Percentiles rank a stretch among this genome's conserved stretches.
phyloP scores from a whole-genome alignment of 371 early-diverging fungal genomes.

The Mucor indicus region DNA sequence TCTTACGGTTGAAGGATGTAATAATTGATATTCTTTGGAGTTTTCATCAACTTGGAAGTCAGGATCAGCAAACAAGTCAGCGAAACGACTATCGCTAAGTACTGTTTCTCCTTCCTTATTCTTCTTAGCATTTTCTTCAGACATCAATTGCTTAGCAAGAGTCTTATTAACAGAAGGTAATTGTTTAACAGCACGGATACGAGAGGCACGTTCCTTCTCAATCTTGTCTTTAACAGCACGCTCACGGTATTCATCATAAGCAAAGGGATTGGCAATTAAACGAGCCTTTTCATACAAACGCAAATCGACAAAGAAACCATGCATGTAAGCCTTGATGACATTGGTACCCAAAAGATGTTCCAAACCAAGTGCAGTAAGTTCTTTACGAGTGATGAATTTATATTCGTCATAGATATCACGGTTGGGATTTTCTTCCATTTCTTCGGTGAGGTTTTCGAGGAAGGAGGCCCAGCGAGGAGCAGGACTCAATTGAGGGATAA shows the following conservation, averaged over 20 bases:
- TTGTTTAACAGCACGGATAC: slow-evolving; percentile 86
- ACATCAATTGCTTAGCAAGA: slow-evolving; percentile 76
- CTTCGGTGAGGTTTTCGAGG: slow-evolving; percentile 97
- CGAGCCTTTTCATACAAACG: slow-evolving; percentile 94
- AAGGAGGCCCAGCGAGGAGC: slow-evolving; percentile 97
- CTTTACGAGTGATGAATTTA: slow-evolving; percentile 94
- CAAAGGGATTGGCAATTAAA: slow-evolving; percentile 95
- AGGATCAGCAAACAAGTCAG: slow-evolving; percentile 84
- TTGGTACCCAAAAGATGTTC: slow-evolving; percentile 93
- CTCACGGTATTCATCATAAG: slow-evolving; percentile 88
- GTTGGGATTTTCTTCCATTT: slow-evolving; percentile 91
- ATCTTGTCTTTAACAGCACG: slow-evolving; percentile 76
- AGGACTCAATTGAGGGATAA: slow-evolving; percentile 91
- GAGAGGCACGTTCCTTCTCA: slow-evolving; percentile 83
- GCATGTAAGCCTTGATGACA: slow-evolving; percentile 96
- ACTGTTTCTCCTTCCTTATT: slow-evolving; percentile 43
- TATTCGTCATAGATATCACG: slow-evolving; percentile 93
- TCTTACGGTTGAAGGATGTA: slow-evolving; percentile 68
- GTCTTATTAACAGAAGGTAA: slow-evolving; percentile 88
- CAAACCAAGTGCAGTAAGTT: slow-evolving; percentile 83
- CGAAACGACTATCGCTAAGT: slow-evolving; percentile 84
- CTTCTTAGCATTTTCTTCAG: slow-evolving; percentile 49
- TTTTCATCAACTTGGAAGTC: slow-evolving; percentile 92
- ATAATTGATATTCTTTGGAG: slow-evolving; percentile 81
- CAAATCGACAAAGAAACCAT: slow-evolving; percentile 96